These are phyloP conservation scores for Oryza coarctata DNA, from an alignment of 176 grass and related monocot genomes.

Conservation along the genomic window DNA sequence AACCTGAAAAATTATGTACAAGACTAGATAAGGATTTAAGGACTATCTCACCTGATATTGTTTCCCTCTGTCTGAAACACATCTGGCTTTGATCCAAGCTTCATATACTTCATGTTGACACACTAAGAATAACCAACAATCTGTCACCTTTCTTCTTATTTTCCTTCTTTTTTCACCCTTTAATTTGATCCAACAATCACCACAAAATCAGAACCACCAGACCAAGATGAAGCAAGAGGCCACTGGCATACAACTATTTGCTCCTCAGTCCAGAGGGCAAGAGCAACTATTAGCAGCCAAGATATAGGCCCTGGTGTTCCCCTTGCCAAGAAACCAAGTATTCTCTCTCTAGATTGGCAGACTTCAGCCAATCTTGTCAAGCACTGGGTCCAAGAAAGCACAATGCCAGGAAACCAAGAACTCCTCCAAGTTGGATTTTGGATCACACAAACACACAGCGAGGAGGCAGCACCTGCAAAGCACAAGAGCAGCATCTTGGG, in stretches of 20 bases:
- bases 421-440: constrained; percentile 29
- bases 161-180: not conserved
- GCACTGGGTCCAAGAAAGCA: constrained; percentile 44
- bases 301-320: constrained; percentile 31
- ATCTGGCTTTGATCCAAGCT: constrained; percentile 98
- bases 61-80: constrained; percentile 84
- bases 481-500: constrained; percentile 57
- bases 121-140: constrained; percentile 29
- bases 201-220: constrained; percentile 23
- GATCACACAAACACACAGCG: constrained; percentile 21
- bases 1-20: constrained; percentile 6
- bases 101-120: constrained; percentile 97
- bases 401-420: constrained; percentile 47
- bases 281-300: constrained; percentile 10
- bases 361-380: constrained; percentile 37
- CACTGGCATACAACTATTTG: not conserved
- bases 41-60: constrained; percentile 63
- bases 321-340: constrained; percentile 25
- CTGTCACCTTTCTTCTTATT: not conserved
- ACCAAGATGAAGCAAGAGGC: constrained; percentile 6
- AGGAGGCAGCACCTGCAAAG: constrained; percentile 42
- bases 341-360: constrained; percentile 35
- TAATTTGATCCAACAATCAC: not conserved
- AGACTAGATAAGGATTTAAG: constrained; percentile 3
- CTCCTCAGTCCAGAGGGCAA: not conserved